Evolutionary conservation across 352 stramenopile species (phyloP).

Genomic region (Globisporangium radiosum): DNA sequence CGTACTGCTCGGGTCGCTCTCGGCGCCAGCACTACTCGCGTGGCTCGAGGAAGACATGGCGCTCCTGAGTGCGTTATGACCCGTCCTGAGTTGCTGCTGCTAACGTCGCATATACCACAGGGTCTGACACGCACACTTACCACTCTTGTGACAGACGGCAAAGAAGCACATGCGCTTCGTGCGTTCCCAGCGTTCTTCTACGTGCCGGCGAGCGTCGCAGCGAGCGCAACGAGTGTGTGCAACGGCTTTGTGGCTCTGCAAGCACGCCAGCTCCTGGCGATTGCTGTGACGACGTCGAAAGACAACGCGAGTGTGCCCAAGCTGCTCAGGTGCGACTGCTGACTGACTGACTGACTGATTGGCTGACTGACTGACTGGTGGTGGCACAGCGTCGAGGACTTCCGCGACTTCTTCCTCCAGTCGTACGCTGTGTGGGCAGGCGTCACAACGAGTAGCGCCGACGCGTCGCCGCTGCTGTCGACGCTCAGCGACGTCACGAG

Average conservation of each 20-base stretch:
- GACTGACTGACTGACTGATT: not conserved
- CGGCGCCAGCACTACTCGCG: constrained; percentile 33
- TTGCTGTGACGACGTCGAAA: constrained; percentile 16
- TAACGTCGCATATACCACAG: not conserved
- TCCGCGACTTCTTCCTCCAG: constrained; percentile 23
- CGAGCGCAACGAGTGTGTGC: constrained; percentile 18
- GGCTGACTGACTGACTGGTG: not conserved
- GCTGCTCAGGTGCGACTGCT: constrained; percentile 10
- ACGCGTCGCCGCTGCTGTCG: constrained; percentile 19
- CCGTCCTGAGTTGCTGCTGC: not conserved
- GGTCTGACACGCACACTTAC: constrained; percentile 8
- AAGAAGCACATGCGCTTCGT: constrained; percentile 24
- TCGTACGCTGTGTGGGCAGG: constrained; percentile 10
- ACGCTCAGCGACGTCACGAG: constrained; percentile 15
- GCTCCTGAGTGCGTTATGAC: constrained; percentile 36
- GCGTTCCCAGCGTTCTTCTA: constrained; percentile 51
- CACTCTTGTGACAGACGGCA: constrained; percentile 17
- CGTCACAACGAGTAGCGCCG: not conserved
- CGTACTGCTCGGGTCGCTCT: constrained; percentile 33
- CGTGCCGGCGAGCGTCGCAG: constrained; percentile 21
- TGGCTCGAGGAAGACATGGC: constrained; percentile 57
- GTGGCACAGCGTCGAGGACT: constrained; percentile 2
- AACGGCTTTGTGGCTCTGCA: constrained; percentile 33
- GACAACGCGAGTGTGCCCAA: constrained; percentile 3
- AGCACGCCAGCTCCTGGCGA: constrained; percentile 20